phyloP scores from a whole-genome alignment of 2,329 filamentous ascomycete genomes.

The Capronia coronata region DNA sequence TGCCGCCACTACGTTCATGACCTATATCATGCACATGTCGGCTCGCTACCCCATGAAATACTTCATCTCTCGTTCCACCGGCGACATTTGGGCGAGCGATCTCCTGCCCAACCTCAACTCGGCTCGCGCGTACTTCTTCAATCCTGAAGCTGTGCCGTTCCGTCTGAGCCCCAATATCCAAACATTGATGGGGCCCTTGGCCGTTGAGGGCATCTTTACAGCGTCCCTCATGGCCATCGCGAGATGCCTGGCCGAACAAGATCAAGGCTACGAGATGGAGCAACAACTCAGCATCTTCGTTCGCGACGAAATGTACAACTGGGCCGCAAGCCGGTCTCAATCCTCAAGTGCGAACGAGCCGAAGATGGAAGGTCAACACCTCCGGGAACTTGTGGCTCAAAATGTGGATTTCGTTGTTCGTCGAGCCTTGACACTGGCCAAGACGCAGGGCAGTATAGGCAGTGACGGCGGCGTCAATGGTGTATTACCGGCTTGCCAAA shows the following conservation, averaged over 20 bases:
- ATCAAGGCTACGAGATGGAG: conserved; percentile 66
- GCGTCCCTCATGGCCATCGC: conserved; percentile 94
- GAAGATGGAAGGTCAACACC: conserved; percentile 57
- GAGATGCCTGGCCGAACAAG: conserved; percentile 82
- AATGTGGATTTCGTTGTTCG: conserved; percentile 93
- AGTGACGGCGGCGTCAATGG: conserved; percentile 32
- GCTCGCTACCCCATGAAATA: conserved; percentile 94
- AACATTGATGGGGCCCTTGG: conserved; percentile 89
- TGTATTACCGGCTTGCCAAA: conserved; percentile 91
- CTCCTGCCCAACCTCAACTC: conserved; percentile 83
- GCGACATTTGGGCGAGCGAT: conserved; percentile 95
- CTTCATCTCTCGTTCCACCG: conserved; percentile 76
- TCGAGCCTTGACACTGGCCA: conserved; percentile 76
- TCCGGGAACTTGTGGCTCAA: conserved; percentile 71
- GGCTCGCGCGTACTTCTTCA: conserved; percentile 82
- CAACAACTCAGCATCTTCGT: conserved; percentile 93
- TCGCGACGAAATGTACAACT: conserved; percentile 95
- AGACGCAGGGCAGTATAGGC: conserved; percentile 39
- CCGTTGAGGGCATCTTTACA: conserved; percentile 94
- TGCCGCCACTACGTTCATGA: conserved; percentile 94
- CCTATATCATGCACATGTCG: conserved; percentile 95
- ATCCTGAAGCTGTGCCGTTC: conserved; percentile 94
- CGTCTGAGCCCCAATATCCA: conserved; percentile 93
- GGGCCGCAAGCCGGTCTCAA: conserved; percentile 62
- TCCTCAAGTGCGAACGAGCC: conserved; percentile 26